Conservation (phyloP, 2,329 filamentous ascomycete species). For the Monosporascus ibericus region DNA sequence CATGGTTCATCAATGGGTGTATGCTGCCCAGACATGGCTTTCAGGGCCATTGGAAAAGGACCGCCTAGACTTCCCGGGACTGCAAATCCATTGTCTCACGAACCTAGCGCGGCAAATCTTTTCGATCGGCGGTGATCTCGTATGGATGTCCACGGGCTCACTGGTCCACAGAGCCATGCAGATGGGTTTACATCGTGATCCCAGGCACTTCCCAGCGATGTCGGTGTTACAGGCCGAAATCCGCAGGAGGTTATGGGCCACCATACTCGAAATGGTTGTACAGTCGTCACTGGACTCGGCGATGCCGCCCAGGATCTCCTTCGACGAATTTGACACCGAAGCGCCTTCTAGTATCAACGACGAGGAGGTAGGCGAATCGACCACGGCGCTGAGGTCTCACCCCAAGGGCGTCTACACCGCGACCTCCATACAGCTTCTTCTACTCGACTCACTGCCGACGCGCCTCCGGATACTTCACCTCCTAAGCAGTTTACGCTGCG, state of each 20-base stretch:
- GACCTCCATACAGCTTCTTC: conserved; percentile 28
- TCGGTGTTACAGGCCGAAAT: too few relatives aligned
- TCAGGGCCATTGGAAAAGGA: conserved; percentile 33
- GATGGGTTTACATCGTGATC: too few relatives aligned
- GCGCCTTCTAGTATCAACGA: conserved; percentile 31
- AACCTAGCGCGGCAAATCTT: conserved; percentile 35
- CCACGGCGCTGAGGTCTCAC: conserved; percentile 12
- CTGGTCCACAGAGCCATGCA: conserved; percentile 35
- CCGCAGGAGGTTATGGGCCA: conserved; percentile 37
- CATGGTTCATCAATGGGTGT: conserved; percentile 31
- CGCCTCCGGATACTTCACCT: conserved; percentile 29
- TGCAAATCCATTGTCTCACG: conserved; percentile 34
- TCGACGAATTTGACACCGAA: conserved; percentile 34
- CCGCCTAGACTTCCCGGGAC: conserved; percentile 25
- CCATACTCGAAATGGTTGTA: conserved; percentile 32
- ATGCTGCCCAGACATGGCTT: conserved; percentile 35
- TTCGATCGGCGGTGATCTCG: conserved; percentile 32
- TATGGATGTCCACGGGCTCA: conserved; percentile 35
- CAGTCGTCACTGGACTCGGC: conserved; percentile 33
- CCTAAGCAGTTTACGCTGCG: conserved; percentile 27
- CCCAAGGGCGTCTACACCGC: conserved; percentile 23
- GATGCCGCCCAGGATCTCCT: conserved; percentile 31
- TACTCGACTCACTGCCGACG: conserved; percentile 29
- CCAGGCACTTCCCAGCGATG: too few relatives aligned
- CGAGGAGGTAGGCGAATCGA: conserved; percentile 21